Base-by-base conservation (phyloP, 164 flowering plant species). In the Pachysandra terminalis region DNA sequence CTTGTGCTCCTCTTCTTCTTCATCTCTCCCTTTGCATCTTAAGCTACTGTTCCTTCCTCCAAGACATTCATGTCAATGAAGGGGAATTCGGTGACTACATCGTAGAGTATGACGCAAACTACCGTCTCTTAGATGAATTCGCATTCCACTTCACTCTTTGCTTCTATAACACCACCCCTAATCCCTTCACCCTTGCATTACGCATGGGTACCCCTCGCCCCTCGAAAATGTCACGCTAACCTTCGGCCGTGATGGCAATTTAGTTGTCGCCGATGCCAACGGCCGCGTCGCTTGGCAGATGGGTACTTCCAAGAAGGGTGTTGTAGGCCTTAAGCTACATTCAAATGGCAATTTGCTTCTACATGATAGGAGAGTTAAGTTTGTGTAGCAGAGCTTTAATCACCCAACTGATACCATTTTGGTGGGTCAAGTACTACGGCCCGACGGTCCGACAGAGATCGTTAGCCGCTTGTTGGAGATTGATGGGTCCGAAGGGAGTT, bases 111-210 rank as follows among this genome's bases (percentile, higher is more conserved):
- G 61, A 10, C 0, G 78, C 69, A 0, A 48, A 58, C 56, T 72
- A 73, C 48, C 68, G 73, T 3, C 56, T 52, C 40, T 55, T 68
- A 15, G 19, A 19, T 19, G 51, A 72, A 40, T 64, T 9, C 26
- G 69, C 17, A 9, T 63, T 59, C 58, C 74, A 71, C 10, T 71
- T 75, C 21, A 27, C 53, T 9, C 74, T 80, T 6, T 74, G 74
- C 58, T 80, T 80, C 68, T 80, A 74, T 58, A 80, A 80, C 70
- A 70, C 81, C 52, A 81, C 83, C 21, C 79, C 83, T 0, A 66
- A 73, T 27, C 70, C 79, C 28, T 73, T 48, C 74, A 72, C 63
- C 14, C 68, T 81, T 17, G 81, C 75, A 12, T 49, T 74, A 0
- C 66, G 73, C 0, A 69, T 71, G 68, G 77, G 77, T 0, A 32